Base-by-base conservation (phyloP, 176 grass and related monocot genomes). In the Dendrocalamus sinicus region DNA sequence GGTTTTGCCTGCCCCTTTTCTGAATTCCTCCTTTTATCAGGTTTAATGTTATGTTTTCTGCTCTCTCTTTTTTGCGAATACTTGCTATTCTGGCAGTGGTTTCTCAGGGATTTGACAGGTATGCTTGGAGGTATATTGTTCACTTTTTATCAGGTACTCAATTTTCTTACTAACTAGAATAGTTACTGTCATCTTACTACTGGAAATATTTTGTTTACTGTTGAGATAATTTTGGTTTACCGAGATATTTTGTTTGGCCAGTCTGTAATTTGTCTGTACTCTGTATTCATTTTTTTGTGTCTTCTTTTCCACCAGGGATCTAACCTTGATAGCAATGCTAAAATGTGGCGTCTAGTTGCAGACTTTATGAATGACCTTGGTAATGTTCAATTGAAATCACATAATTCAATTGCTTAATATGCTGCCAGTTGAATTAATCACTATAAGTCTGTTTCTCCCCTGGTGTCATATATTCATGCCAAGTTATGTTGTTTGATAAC, bases 311-410 rank as follows among this genome's bases (percentile, higher is more conserved):
- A 63, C n/a, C 83, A 98, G 96, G 93, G 96, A 47, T 95, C 93
- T 68, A 92, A 98, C 85, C 93, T 98, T 77, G 93, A 98, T 64
- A 95, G 90, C 78, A 92, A 91, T 84, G 96, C 96, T 22, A 98
- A 95, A 83, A 95, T 94, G 96, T 94, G 91, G 96, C 93, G 93
- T 75, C 79, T 98, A 76, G 91, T 95, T 84, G 96, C 96, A 84
- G 96, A 98, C 91, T 98, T 98, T 83, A 95, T 94, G 93, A 98
- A 98, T 84, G 96, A 98, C 76, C 88, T 98, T 76, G 96, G 96
- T 98, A 95, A 94, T 73, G 83, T 28, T 83, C 15, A 75, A 46
- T 53, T 78, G 8, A 78, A 79, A 79, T 44, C 74, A 62, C 70
- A 73, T 7, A 73, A 77, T 75, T 76, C 5, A 63, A 40, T 35